A percentile compares a stretch with the other conserved stretches of the same genome.
Conservation (phyloP, 352 stramenopile genomes). For the Pythium aristosporum region DNA sequence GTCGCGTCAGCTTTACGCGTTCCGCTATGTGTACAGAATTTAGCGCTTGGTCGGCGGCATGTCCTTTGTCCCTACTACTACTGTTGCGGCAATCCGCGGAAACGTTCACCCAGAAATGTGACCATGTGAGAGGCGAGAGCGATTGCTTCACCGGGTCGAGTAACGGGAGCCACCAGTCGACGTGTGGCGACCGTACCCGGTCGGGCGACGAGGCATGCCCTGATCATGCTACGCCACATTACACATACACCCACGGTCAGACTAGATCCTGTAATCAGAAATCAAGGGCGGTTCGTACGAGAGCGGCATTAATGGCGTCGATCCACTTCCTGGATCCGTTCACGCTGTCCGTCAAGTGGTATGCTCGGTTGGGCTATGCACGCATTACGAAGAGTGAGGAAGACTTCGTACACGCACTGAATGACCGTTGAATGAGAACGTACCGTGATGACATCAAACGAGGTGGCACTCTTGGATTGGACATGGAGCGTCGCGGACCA, state of each 20-base stretch:
- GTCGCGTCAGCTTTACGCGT: neutral
- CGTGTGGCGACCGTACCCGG: slow-evolving; percentile 3
- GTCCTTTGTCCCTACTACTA: slow-evolving; percentile 16
- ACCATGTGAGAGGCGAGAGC: neutral
- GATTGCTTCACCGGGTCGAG: slow-evolving; percentile 19
- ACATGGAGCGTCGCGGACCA: slow-evolving; percentile 87
- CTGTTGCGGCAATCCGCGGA: neutral
- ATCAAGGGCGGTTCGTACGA: slow-evolving; percentile 23
- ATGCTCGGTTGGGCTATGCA: slow-evolving; percentile 77
- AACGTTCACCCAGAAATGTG: neutral
- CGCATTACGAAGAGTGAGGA: neutral
- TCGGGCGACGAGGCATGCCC: slow-evolving; percentile 12
- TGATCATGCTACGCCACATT: slow-evolving; percentile 11
- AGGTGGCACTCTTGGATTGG: slow-evolving; percentile 81
- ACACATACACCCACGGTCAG: neutral
- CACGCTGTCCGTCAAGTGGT: slow-evolving; percentile 84
- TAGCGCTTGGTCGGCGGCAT: slow-evolving; percentile 2
- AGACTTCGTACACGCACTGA: neutral
- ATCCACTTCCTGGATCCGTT: slow-evolving; percentile 91
- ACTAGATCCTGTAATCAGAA: neutral
- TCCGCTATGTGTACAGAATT: slow-evolving; percentile 25
- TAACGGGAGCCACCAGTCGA: slow-evolving; percentile 16
- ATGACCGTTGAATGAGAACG: neutral
- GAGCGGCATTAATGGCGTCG: slow-evolving; percentile 83
- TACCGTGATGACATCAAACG: slow-evolving; percentile 89